These are phyloP conservation scores for Seiridium cupressi DNA, from an alignment of 2,329 filamentous ascomycete species.

Conservation along the genomic window DNA sequence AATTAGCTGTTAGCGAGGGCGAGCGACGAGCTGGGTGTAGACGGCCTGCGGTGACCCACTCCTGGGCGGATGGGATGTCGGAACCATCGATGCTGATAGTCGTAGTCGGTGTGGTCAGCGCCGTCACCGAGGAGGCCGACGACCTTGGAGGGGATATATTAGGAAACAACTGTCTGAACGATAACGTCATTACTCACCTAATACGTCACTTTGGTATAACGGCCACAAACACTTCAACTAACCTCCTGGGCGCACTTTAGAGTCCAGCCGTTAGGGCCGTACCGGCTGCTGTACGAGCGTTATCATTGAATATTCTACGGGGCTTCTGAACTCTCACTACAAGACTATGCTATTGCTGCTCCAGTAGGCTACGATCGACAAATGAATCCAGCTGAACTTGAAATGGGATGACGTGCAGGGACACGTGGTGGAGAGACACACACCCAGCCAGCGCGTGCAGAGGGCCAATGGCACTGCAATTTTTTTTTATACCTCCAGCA, in stretches of 20 bases:
- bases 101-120: background rate
- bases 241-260: constrained; percentile 1
- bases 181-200: too few relatives aligned
- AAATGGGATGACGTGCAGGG: too few relatives aligned
- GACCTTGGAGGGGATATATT: background rate
- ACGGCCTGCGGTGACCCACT: background rate
- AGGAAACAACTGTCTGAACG: too few relatives aligned
- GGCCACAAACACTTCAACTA: background rate
- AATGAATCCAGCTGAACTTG: too few relatives aligned
- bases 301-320: too few relatives aligned
- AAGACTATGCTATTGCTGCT: too few relatives aligned
- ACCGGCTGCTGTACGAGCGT: background rate
- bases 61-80: background rate
- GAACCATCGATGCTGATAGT: background rate
- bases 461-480: too few relatives aligned
- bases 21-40: background rate
- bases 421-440: too few relatives aligned
- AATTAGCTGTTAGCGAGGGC: background rate
- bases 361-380: too few relatives aligned
- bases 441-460: too few relatives aligned
- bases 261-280: background rate
- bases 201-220: background rate
- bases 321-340: too few relatives aligned
- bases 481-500: too few relatives aligned
- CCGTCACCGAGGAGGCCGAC: background rate